phyloP scores from a whole-genome alignment of 2,329 filamentous ascomycete species.

The Plectosphaerella cucumerina region DNA sequence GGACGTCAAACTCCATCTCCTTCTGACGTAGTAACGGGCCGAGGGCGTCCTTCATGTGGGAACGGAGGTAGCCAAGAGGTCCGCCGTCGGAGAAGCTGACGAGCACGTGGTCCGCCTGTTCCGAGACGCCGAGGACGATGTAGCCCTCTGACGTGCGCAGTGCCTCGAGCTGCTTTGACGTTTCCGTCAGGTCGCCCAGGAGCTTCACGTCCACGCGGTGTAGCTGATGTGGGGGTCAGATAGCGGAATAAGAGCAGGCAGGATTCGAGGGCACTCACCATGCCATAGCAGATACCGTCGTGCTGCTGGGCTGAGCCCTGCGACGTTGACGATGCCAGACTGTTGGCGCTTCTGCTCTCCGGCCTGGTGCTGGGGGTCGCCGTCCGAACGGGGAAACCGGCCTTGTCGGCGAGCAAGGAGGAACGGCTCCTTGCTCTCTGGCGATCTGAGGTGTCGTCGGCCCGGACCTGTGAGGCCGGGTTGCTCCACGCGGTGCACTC shows the following conservation, averaged over 20 bases:
- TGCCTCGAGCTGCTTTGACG: constrained; percentile 12
- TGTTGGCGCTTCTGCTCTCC: neutral
- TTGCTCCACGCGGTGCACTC: neutral
- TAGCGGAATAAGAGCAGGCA: neutral
- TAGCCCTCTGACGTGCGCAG: constrained; percentile 13
- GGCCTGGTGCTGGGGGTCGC: neutral
- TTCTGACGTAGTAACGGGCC: constrained; percentile 8
- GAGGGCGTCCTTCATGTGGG: constrained; percentile 14
- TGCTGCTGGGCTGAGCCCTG: neutral
- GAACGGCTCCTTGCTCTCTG: too few species aligned
- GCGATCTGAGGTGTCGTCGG: neutral
- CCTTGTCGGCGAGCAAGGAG: too few species aligned
- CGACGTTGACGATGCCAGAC: neutral
- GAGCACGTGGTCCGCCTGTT: constrained; percentile 14
- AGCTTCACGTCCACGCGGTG: constrained; percentile 19
- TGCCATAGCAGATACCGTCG: constrained; percentile 18
- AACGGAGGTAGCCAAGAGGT: constrained; percentile 18
- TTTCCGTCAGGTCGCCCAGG: constrained; percentile 14
- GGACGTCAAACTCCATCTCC: constrained; percentile 16
- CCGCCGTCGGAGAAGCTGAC: constrained; percentile 17
- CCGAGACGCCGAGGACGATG: constrained; percentile 15
- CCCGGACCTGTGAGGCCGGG: neutral
- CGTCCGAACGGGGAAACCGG: too few species aligned
- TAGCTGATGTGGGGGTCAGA: constrained; percentile 10
- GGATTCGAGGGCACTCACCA: constrained; percentile 12